Evolutionary conservation across 2,329 filamentous ascomycete species (phyloP), one percentile per base, ranked within the genome.

Genomic region (Talaromyces pinophilus): DNA sequence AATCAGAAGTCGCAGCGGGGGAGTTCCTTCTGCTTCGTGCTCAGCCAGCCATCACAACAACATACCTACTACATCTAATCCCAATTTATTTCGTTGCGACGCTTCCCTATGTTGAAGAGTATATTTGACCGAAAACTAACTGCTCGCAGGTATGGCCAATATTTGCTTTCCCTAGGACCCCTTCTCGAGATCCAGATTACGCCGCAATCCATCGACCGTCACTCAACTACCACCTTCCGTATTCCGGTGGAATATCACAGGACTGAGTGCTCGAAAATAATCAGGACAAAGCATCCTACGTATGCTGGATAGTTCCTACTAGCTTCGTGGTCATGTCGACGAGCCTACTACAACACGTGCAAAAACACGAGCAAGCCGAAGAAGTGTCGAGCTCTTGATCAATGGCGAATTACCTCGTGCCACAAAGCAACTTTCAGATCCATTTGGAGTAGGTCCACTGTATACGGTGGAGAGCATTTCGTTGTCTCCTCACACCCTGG

Each of bases 361-460:
- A 25, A 48, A 4, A 48, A 48, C 19, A 25, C 46, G 46, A 48
- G 19, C 46, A 48, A 25, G 6, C 11, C 46, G 19, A 48, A 22
- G 19, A 25, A 5, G 46, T 5, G 19, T 5, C 46, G 10, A 22
- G 46, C 22, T 25, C 11, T 48, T 48, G 46, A 25, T 25, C 5
- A 8, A 13, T 48, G 48, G 22, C 48, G 13, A 8, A 30, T 52
- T 15, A 15, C n/a, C 17, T 3, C 17, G 17, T 46, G 8, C n/a
- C n/a, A 19, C 48, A 25, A 8, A 52, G 25, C 13, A 52, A 28
- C 6, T 57, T 66, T 65, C 62, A 67, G 62, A 92, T 75, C 90
- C 91, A 97, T 75, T 89, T 89, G 1, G 87, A 87, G 82, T 97
- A 98, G 3, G 91, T 90, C 94, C 95, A 98, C 69, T 92, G 85